Evolutionary conservation across 2,329 filamentous ascomycete species (phyloP), one percentile per base, ranked within the genome.

Genomic region (Xylaria sp.): DNA sequence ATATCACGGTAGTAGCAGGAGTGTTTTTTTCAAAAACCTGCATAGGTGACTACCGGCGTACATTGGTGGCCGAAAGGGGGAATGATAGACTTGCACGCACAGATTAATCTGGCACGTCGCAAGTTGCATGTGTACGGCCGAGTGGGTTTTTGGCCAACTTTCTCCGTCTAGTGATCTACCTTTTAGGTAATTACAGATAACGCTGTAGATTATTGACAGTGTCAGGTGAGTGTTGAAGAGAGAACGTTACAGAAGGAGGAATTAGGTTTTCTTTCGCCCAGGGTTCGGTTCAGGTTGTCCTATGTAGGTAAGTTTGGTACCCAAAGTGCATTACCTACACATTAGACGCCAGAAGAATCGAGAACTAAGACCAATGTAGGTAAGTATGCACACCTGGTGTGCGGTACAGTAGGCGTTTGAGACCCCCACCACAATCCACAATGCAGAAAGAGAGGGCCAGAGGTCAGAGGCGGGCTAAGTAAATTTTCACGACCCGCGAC

Each of bases 401-500:
- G n/a, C n/a, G n/a, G n/a, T n/a, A n/a, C n/a, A n/a, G n/a, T 25
- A 2, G 17, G 8, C 19, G 10, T 4, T 21, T 19, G 3, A 15
- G 21, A 23, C 15, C 29, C 46, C 54, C 46, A 43, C 44, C 46
- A 51, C 23, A 46, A 11, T 27, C 44, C 46, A 51, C 23, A 46
- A 11, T 27, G 11, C 29, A 40, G n/a, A 31, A n/a, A n/a, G n/a
- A 10, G 17, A 23, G 38, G 11, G 17, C 17, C 31, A 35, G 31
- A 13, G 31, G 13, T 6, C 38, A 23, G 25, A 53, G 40, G 29
- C 33, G 17, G 33, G 33, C 46, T 47, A 58, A 29, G 54, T 58
- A 63, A 63, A 63, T 55, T 60, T 63, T 59, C 41, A 55, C 13
- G 40, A 54, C 47, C 47, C 41, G 46, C 41, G 31, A 58, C 48